Percentiles rank a stretch among this genome's conserved stretches.
Evolutionary conservation across 78 protist species (phyloP).

Genomic region (Chrysochromulina parva): DNA sequence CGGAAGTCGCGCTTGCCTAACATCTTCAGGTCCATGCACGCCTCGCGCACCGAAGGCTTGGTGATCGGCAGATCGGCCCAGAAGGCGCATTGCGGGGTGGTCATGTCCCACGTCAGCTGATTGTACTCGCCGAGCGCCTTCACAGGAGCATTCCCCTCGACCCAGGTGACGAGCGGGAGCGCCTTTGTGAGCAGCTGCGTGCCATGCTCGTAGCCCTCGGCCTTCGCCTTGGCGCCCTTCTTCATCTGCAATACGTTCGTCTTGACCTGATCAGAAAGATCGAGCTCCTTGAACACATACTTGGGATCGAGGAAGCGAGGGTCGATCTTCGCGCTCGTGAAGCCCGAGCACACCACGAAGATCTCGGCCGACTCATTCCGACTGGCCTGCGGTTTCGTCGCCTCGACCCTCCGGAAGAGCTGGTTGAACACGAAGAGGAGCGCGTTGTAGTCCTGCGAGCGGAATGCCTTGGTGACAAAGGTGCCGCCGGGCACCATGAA

Average conservation of each 20-base stretch:
- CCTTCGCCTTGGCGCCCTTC: background rate
- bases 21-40: background rate
- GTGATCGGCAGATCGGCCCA: background rate
- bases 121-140: conserved; percentile 38
- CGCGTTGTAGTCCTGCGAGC: conserved; percentile 93
- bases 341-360: conserved; percentile 91
- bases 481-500: conserved; percentile 59
- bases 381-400: conserved; percentile 94
- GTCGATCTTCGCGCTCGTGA: background rate
- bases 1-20: background rate
- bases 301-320: conserved; percentile 79
- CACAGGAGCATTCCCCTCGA: conserved; percentile 56
- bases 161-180: conserved; percentile 50
- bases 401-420: conserved; percentile 93
- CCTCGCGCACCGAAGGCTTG: background rate
- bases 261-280: background rate
- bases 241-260: background rate
- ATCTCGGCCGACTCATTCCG: conserved; percentile 95
- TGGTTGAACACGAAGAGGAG: conserved; percentile 92
- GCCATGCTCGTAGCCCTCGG: background rate
- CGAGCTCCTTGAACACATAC: conserved; percentile 44
- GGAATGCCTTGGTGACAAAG: conserved; percentile 98
- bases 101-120: conserved; percentile 62
- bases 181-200: background rate
- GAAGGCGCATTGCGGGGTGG: conserved; percentile 9